Evolutionary conservation across 352 stramenopile genomes (phyloP), one percentile per base, ranked within the genome.

Genomic region (Hyaloperonospora brassicae): DNA sequence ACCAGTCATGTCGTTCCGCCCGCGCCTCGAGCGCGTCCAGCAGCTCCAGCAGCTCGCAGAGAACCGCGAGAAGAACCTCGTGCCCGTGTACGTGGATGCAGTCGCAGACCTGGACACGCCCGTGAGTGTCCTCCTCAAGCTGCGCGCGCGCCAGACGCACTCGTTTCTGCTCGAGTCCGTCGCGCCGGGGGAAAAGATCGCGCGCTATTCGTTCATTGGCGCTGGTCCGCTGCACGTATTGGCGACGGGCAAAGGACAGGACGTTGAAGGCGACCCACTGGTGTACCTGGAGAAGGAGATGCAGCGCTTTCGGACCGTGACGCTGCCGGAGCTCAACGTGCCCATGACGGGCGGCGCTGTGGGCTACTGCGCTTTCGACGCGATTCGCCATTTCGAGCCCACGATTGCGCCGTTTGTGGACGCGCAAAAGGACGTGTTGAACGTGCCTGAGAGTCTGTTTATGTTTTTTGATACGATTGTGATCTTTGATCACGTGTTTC

Each of bases 381-480:
- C 83, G 21, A 90, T 95, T 34, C 82, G 83, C 34, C 82, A 94
- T 68, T 95, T 95, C 62, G 86, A 95, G 47, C 84, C 82, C 38
- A 86, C 76, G 57, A 73, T 93, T 30, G 82, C 79, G 40, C 82
- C 84, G 2, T 89, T 78, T 50, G 71, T 95, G 34, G 79, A 81
- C 23, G 61, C 64, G 7, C 86, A 95, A 55, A 73, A 69, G 43
- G 84, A 95, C 55, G 73, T 93, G 52, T 60, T 95, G 13, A 55
- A 86, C 27, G 78, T 93, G 17, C 86, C 86, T 13, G 86, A 95
- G 66, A 92, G 82, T 58, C 87, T 93, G 59, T 95, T 93, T 65
- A 95, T 95, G 86, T 82, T 95, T 56, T 93, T 93, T 41, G 78
- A 94, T 66, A 93, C 84, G 50, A 72, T 93, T 39, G 78, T 95